Evolutionary conservation across 129 eudicot genomes (phyloP).

Genomic region (Chrysanthemum lavandulifolium): DNA sequence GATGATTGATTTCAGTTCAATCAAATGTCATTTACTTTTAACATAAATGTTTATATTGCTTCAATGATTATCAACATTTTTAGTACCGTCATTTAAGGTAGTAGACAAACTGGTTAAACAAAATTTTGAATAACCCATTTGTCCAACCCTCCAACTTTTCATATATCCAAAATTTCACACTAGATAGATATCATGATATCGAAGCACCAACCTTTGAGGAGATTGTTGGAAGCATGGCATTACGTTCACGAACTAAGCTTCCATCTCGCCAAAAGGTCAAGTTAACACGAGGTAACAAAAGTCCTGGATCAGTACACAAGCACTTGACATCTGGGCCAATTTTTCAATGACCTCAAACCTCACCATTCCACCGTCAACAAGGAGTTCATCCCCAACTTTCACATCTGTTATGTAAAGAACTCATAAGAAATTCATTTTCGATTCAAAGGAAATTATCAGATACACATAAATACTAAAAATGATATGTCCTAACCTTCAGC

Average conservation of each 20-base stretch:
- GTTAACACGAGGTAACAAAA: conserved; percentile 86
- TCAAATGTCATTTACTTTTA: no score
- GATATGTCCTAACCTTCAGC: conserved; percentile 62
- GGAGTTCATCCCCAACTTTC: conserved; percentile 94
- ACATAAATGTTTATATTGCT: no score
- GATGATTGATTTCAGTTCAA: no score
- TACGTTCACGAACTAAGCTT: conserved; percentile 83
- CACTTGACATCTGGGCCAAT: conserved; percentile 98
- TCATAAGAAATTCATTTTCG: background rate
- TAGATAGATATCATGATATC: background rate
- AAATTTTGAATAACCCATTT: no score
- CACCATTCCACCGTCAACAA: conserved; percentile 99
- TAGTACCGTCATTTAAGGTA: no score
- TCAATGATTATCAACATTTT: no score
- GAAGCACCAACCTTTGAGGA: conserved; percentile 76
- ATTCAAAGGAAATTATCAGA: background rate
- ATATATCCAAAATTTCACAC: no score
- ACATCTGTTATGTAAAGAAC: conserved; percentile 53
- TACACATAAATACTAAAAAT: background rate
- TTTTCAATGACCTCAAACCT: conserved; percentile 93
- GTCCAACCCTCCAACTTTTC: no score
- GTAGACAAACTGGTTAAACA: no score
- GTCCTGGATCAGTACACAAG: conserved; percentile 93
- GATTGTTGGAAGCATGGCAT: conserved; percentile 86
- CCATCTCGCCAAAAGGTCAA: conserved; percentile 93